Conservation (phyloP, 2,329 filamentous ascomycete genomes). For the Pseudogymnoascus sp. region DNA sequence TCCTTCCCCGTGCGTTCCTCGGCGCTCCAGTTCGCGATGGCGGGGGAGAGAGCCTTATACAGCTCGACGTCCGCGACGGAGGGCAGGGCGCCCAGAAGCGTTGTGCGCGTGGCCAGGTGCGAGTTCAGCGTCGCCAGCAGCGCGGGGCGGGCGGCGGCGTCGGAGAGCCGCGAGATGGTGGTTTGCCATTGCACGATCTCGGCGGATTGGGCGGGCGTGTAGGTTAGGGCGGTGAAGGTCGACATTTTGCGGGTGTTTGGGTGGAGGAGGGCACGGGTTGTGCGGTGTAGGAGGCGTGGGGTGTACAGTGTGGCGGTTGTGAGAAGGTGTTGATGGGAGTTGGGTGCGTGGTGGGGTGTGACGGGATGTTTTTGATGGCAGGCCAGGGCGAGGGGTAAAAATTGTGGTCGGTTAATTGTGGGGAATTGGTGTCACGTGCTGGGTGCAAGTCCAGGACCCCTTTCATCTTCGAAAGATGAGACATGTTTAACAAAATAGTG, state of each 20-base stretch:
- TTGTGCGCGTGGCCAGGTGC: slow-evolving; percentile 82
- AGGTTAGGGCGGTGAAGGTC: slow-evolving; percentile 59
- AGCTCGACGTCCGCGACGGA: slow-evolving; percentile 80
- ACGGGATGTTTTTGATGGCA: slow-evolving; percentile 3
- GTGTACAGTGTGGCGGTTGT: slow-evolving; percentile 26
- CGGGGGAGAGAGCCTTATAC: slow-evolving; percentile 69
- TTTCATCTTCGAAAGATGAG: background rate
- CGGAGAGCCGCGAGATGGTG: slow-evolving; percentile 63
- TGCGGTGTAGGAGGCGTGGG: slow-evolving; percentile 22
- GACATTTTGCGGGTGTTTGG: slow-evolving; percentile 54
- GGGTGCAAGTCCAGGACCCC: background rate
- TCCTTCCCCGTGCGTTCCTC: slow-evolving; percentile 87
- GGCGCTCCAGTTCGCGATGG: slow-evolving; percentile 70
- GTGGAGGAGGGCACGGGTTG: slow-evolving; percentile 27
- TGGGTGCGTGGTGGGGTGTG: background rate
- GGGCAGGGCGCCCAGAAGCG: slow-evolving; percentile 81
- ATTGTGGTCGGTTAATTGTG: slow-evolving; percentile 5
- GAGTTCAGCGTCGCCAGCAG: slow-evolving; percentile 76
- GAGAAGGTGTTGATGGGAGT: background rate
- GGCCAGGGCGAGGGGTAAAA: background rate
- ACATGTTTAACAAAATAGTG: background rate
- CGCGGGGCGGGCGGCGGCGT: slow-evolving; percentile 51
- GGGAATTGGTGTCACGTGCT: background rate
- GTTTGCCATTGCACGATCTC: slow-evolving; percentile 87
- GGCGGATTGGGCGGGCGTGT: slow-evolving; percentile 71